Evolutionary conservation across 768 basidiomycete genomes (phyloP), one percentile per base, ranked within the genome.

Genomic region (Nidularia sp.): DNA sequence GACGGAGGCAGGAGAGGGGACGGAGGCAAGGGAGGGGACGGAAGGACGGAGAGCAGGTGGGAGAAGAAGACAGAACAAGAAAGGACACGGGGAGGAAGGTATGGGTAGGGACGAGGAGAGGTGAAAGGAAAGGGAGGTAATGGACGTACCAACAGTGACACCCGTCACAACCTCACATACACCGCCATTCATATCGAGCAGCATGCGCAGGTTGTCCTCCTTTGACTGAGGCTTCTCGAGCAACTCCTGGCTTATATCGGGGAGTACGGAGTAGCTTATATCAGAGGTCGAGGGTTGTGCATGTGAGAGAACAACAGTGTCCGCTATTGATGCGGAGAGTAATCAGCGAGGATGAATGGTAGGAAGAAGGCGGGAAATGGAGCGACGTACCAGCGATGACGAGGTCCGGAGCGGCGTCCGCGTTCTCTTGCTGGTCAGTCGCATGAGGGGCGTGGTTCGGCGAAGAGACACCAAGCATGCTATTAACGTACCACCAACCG

Each of bases 141-240:
- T 32, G 34, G 34, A 55, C 82, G 57, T 53, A 92, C 93, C 89
- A 8, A 98, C 67, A 10, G 83, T 79, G 13, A 98, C 83, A 6
- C 94, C 96, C 0, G 95, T 98, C 18, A 97, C 91, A 18, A 98
- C 93, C 65, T 96, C 90, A 59, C 94, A 96, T 0, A 85, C 79
- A 47, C 79, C 76, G 5, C 93, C 96, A 48, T 94, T 93, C 56
- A 97, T 73, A 53, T 93, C 89, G 45, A 88, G 70, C 50, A 99
- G 74, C 90, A 93, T 96, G 22, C 90, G 80, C 45, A 90, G 62
- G 66, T 98, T 88, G 54, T 98, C 95, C 31, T 73, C 83, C 60
- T 90, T 88, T 6, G 80, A 80, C 0, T 55, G 45, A 0, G 97
- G 97, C 64, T 98, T 99, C 69, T 99, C 97, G 1, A 98, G 72